A percentile compares a stretch with the other conserved stretches of the same genome.
These are phyloP conservation scores for Chaetomiaceae sp. DNA, from an alignment of 2,329 filamentous ascomycete genomes.

Conservation along the genomic window DNA sequence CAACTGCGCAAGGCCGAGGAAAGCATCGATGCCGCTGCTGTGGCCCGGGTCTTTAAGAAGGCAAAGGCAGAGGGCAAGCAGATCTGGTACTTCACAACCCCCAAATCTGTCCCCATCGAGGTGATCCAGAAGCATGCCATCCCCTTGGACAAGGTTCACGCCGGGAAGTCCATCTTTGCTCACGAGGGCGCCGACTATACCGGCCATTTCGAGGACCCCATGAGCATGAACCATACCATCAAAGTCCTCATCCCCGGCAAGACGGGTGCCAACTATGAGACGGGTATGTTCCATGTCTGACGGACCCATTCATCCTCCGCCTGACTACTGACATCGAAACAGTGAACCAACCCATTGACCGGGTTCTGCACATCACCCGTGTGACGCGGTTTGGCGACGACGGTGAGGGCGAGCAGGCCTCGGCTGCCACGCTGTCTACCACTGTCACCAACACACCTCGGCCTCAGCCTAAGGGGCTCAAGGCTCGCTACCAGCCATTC, in stretches of 20 bases:
- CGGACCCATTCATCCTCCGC: not conserved
- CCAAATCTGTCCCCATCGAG: constrained; percentile 63
- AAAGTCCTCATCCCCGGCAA: constrained; percentile 58
- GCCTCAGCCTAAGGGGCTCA: constrained; percentile 62
- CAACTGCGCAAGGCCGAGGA: constrained; percentile 47
- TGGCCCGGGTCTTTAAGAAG: constrained; percentile 52
- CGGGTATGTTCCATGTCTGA: constrained; percentile 40
- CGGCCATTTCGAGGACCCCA: constrained; percentile 49
- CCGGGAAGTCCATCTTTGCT: constrained; percentile 51
- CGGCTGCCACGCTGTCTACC: constrained; percentile 32
- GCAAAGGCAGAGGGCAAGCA: constrained; percentile 64
- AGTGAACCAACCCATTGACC: constrained; percentile 47
- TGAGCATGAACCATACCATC: constrained; percentile 47
- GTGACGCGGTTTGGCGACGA: constrained; percentile 51
- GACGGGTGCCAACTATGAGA: constrained; percentile 49
- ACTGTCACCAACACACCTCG: constrained; percentile 50
- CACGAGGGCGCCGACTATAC: constrained; percentile 62
- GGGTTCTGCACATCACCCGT: constrained; percentile 61
- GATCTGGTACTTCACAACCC: constrained; percentile 75
- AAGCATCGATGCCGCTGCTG: constrained; percentile 39
- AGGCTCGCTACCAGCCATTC: constrained; percentile 62
- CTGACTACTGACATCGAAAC: constrained; percentile 27
- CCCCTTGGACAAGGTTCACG: constrained; percentile 49
- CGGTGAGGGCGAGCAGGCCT: constrained; percentile 24
- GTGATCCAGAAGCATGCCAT: constrained; percentile 62